Conservation (phyloP, 2,329 filamentous ascomycete genomes). For the Fusarium nodosum region DNA sequence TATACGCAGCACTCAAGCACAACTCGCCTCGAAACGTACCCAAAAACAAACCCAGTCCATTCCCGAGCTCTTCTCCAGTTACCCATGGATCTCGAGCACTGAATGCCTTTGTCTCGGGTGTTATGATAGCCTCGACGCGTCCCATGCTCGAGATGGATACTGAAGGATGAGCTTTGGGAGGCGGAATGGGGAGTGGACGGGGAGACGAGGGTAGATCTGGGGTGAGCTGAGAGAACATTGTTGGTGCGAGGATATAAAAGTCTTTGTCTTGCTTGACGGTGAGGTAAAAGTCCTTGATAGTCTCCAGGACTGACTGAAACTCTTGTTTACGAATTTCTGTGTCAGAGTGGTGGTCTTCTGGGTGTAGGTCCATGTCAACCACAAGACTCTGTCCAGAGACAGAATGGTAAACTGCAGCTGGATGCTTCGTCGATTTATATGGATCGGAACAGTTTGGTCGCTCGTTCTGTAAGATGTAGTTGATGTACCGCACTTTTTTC, state of each 20-base stretch:
- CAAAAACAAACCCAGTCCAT: constrained; percentile 56
- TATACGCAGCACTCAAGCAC: constrained; percentile 58
- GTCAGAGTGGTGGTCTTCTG: fast-evolving
- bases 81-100: constrained; percentile 58
- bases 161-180: constrained; percentile 45
- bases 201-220: constrained; percentile 29
- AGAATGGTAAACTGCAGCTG: constrained; percentile 52
- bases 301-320: constrained; percentile 45
- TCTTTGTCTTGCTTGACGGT: constrained; percentile 50
- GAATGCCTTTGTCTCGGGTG: constrained; percentile 46
- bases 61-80: constrained; percentile 60
- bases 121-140: constrained; percentile 53
- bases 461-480: constrained; percentile 54
- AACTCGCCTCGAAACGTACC: constrained; percentile 56
- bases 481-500: constrained; percentile 47
- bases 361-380: constrained; percentile 45
- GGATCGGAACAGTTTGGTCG: constrained; percentile 45
- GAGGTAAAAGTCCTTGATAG: constrained; percentile 50
- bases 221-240: constrained; percentile 40
- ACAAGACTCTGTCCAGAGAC: constrained; percentile 47
- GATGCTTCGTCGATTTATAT: constrained; percentile 44
- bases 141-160: constrained; percentile 56
- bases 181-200: constrained; percentile 42
- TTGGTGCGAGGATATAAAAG: constrained; percentile 47
- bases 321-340: constrained; percentile 11